phyloP scores from a whole-genome alignment of 768 basidiomycete genomes.

The Hygrophorus pudorinus region DNA sequence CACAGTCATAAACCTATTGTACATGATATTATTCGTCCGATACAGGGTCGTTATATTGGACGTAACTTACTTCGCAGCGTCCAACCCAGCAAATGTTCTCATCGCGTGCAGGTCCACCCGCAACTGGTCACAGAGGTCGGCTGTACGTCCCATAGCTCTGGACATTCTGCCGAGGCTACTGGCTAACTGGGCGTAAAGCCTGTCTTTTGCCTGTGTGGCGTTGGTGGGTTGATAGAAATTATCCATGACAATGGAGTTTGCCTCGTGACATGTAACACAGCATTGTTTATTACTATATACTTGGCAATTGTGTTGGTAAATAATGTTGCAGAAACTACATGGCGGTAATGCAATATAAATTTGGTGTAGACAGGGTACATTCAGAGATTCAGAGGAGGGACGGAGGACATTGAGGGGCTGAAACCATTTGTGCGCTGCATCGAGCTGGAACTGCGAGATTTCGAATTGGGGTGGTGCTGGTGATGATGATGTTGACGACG shows the following conservation, averaged over 20 bases:
- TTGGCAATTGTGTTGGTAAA: no score
- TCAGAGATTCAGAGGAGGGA: conserved; percentile 6
- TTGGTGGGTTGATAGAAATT: conserved; percentile 29
- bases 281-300: no score
- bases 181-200: conserved; percentile 72
- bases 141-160: conserved; percentile 58
- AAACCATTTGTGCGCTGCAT: conserved; percentile 37
- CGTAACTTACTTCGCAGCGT: conserved; percentile 66
- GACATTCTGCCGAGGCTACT: conserved; percentile 59
- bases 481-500: conserved; percentile 44
- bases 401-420: conserved; percentile 15
- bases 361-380: no score
- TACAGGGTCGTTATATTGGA: neutral
- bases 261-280: no score
- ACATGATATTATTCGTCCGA: neutral
- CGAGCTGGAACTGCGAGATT: conserved; percentile 44
- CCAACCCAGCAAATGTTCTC: conserved; percentile 67
- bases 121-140: conserved; percentile 68
- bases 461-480: conserved; percentile 57
- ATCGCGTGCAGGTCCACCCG: conserved; percentile 71
- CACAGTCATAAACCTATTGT: conserved; percentile 44
- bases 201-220: conserved; percentile 70
- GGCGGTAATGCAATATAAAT: no score
- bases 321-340: no score
- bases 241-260: no score